Evolutionary conservation across 768 basidiomycete species (phyloP), one percentile per base, ranked within the genome.

Genomic region (Pulveroboletus sp.): DNA sequence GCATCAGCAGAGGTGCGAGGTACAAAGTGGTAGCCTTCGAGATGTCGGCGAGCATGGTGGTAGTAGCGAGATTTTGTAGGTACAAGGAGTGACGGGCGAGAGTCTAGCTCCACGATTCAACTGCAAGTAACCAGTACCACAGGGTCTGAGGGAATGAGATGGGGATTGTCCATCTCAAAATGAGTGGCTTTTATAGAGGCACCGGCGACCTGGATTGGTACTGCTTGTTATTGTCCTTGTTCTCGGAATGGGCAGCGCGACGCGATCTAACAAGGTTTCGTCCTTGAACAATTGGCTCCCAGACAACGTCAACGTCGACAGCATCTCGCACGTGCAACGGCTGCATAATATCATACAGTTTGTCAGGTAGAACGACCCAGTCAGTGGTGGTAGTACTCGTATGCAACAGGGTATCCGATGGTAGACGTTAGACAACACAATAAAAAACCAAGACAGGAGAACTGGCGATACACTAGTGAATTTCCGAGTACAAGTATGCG

Each of bases 1-100:
- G 69, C 52, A 80, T 76, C 43, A 90, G 69, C 5, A 86, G 21
- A 21, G 86, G 85, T 2, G 86, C 76, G 45, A 90, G 74, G 61
- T 83, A 88, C 46, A 86, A 72, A 46, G 78, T 82, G 56, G 80
- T 71, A 48, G 78, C 77, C 74, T 82, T 88, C 12, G 86, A 83
- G 37, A 88, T 74, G 56, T 79, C 77, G 52, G 81, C 71, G 60
- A 90, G 81, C 89, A 89, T 91, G 41, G 32, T 44, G 11, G 27
- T 28, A 18, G 27, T 17, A 27, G 39, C 8, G 38, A 49, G 17
- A 32, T 43, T 52, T 32, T 49, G 39, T 33, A 40, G 15, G 2
- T 3, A 36, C 0, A 51, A 50, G 39, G 37, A 47, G 17, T 43
- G 36, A 48, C 51, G 18, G 44, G 48, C 24, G 39, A 44, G 60